These are phyloP conservation scores for Linderina pennispora DNA, from an alignment of 192 early-diverging fungal species.

Conservation along the genomic window DNA sequence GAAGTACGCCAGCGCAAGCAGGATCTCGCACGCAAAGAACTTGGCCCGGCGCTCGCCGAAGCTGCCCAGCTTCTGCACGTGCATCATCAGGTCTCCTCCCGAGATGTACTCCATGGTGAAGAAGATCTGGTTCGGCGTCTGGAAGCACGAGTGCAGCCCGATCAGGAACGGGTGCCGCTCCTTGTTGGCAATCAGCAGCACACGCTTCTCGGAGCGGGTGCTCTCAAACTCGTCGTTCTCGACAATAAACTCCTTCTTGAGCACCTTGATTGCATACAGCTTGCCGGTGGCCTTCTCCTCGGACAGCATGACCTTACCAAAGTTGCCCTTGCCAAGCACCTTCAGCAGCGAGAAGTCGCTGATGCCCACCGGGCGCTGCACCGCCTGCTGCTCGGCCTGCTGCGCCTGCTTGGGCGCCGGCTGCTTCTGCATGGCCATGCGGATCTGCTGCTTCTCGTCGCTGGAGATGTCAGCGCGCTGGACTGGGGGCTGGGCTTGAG, in stretches of 20 bases:
- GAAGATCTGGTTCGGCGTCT: slow-evolving; percentile 90
- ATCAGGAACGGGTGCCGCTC: slow-evolving; percentile 94
- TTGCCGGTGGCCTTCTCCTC: slow-evolving; percentile 80
- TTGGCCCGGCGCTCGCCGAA: slow-evolving; percentile 91
- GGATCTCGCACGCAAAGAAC: slow-evolving; percentile 94
- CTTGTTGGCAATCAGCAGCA: slow-evolving; percentile 86
- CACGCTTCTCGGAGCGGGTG: slow-evolving; percentile 90
- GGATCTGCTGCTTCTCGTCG: slow-evolving; percentile 32
- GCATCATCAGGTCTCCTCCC: slow-evolving; percentile 98
- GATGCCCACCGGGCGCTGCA: slow-evolving; percentile 61
- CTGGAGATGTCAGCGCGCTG: slow-evolving; percentile 6
- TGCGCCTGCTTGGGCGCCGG: slow-evolving; percentile 3
- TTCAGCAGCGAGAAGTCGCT: slow-evolving; percentile 94
- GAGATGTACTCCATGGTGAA: slow-evolving; percentile 98
- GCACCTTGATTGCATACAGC: slow-evolving; percentile 94
- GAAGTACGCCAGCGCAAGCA: slow-evolving; percentile 93
- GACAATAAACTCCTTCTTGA: slow-evolving; percentile 97
- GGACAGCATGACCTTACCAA: slow-evolving; percentile 98
- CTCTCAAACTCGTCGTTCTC: slow-evolving; percentile 97
- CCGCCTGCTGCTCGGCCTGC: background rate
- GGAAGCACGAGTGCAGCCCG: slow-evolving; percentile 95
- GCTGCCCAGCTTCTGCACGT: slow-evolving; percentile 83
- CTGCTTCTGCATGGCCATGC: slow-evolving; percentile 38
- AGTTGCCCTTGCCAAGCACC: slow-evolving; percentile 97
- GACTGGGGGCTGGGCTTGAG: background rate